These are phyloP conservation scores for Gaeumannomyces tritici DNA, from an alignment of 2,329 filamentous ascomycete genomes.

Conservation along the genomic window DNA sequence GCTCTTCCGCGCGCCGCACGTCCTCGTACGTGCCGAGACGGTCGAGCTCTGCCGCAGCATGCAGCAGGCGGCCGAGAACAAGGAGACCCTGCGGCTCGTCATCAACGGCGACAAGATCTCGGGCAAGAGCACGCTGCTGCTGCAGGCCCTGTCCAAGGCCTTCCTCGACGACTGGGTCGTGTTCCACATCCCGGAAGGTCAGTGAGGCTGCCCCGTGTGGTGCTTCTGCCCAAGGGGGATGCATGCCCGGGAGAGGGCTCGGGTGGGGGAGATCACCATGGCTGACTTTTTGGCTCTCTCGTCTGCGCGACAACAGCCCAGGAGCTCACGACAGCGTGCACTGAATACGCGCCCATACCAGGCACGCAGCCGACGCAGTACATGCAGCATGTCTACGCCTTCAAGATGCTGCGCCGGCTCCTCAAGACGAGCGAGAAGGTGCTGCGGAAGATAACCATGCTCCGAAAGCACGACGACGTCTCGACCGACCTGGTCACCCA, in stretches of 20 bases:
- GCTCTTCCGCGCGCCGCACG: conserved; percentile 73
- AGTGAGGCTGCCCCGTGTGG: neutral
- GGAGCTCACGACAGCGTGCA: conserved; percentile 71
- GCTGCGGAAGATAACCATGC: conserved; percentile 31
- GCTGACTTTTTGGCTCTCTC: neutral
- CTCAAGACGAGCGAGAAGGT: conserved; percentile 60
- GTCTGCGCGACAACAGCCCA: conserved; percentile 46
- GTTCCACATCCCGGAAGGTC: conserved; percentile 82
- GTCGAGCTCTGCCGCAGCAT: conserved; percentile 59
- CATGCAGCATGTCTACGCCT: conserved; percentile 68
- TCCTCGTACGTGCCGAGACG: conserved; percentile 71
- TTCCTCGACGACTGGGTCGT: conserved; percentile 82
- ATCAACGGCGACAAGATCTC: conserved; percentile 63
- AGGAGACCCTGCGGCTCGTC: conserved; percentile 53
- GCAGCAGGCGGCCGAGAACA: conserved; percentile 40
- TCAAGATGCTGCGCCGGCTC: conserved; percentile 65
- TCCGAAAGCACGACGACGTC: conserved; percentile 38
- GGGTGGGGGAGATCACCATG: neutral
- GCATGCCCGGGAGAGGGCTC: neutral
- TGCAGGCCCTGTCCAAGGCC: conserved; percentile 76
- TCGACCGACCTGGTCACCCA: conserved; percentile 35
- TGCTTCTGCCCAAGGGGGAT: too few relatives aligned
- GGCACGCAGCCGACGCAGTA: conserved; percentile 52
- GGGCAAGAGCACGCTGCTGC: conserved; percentile 79
- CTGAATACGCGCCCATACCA: conserved; percentile 66